A percentile compares a stretch with the other conserved stretches of the same genome.
Conservation (phyloP, 2,329 filamentous ascomycete species). For the Beauveria australis region DNA sequence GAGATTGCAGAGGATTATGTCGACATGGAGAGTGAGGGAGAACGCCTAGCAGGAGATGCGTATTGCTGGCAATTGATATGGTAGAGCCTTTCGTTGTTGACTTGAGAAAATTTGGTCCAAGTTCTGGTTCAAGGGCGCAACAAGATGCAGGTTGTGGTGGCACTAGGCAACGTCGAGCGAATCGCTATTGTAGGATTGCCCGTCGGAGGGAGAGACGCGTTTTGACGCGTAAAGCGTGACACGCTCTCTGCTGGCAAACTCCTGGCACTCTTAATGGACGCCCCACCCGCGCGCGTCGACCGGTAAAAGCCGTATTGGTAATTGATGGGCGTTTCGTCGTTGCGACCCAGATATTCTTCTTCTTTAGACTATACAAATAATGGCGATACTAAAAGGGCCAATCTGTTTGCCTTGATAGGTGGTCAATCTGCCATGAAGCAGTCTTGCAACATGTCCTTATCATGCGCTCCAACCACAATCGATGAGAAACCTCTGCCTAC, state of each 20-base stretch:
- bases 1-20: not conserved
- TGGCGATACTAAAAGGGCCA: too few relatives aligned
- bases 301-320: too few relatives aligned
- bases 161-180: not conserved
- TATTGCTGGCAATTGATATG: not conserved
- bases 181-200: not conserved
- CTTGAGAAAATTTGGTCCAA: not conserved
- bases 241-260: constrained; percentile 11
- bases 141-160: not conserved
- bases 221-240: constrained; percentile 24
- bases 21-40: constrained; percentile 8
- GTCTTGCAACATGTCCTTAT: too few relatives aligned
- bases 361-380: too few relatives aligned
- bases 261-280: constrained; percentile 22
- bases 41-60: not conserved
- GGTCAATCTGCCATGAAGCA: too few relatives aligned
- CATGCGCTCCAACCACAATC: too few relatives aligned
- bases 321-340: too few relatives aligned
- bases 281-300: not conserved
- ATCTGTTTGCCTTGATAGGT: too few relatives aligned
- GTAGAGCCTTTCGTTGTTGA: not conserved
- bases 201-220: constrained; percentile 23
- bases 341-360: too few relatives aligned
- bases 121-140: not conserved
- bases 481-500: too few relatives aligned